These are phyloP conservation scores for Aureobasidium sp. DNA, from an alignment of 2,329 filamentous ascomycete genomes.

Conservation along the genomic window DNA sequence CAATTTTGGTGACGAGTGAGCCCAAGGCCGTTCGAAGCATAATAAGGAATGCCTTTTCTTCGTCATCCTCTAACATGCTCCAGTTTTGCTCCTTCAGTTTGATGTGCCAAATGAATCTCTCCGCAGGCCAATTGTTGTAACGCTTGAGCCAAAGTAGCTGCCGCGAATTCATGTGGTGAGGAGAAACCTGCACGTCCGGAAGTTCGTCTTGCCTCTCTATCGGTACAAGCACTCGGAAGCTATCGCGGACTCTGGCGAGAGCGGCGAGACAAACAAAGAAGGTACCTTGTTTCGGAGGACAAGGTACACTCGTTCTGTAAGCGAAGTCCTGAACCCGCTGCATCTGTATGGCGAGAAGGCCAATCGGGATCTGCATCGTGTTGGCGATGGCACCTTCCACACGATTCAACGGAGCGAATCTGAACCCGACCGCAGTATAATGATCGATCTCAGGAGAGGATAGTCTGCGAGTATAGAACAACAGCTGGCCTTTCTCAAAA, in stretches of 20 bases:
- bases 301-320: conserved; percentile 34
- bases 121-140: conserved; percentile 29
- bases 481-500: conserved; percentile 66
- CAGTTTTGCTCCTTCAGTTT: conserved; percentile 15
- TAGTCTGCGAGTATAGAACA: conserved; percentile 68
- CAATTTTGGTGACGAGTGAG: conserved; percentile 28
- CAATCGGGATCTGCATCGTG: conserved; percentile 65
- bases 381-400: conserved; percentile 62
- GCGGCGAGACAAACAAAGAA: conserved; percentile 33
- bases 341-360: conserved; percentile 56
- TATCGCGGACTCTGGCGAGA: conserved; percentile 27
- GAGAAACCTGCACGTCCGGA: conserved; percentile 38
- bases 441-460: conserved; percentile 53
- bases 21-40: conserved; percentile 29
- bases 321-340: conserved; percentile 57
- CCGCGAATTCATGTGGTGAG: conserved; percentile 25
- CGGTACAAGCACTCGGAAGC: conserved; percentile 40
- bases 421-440: conserved; percentile 65
- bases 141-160: conserved; percentile 29
- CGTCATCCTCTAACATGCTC: conserved; percentile 22
- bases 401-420: conserved; percentile 65
- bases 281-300: conserved; percentile 34
- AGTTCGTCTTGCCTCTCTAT: conserved; percentile 35
- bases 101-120: conserved; percentile 18
- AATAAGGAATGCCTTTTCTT: conserved; percentile 32